phyloP scores from a whole-genome alignment of 192 early-diverging fungal species.

The Umbelopsis sp. region DNA sequence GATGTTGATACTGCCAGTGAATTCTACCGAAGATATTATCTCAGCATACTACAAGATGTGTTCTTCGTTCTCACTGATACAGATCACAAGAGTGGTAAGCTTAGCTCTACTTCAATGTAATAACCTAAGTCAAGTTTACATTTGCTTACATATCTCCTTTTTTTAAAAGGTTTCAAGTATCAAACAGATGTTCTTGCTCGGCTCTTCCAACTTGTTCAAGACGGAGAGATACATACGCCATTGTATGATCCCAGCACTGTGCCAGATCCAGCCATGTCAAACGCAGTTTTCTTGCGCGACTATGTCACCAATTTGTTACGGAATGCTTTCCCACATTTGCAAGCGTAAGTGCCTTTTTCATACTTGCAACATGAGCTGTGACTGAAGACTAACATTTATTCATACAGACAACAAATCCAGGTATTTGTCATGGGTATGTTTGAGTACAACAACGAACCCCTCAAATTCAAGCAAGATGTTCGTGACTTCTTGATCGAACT shows the following conservation, averaged over 20 bases:
- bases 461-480: conserved; percentile 90
- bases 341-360: conserved; percentile 5
- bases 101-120: too few relatives aligned
- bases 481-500: conserved; percentile 96
- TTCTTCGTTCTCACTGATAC: conserved; percentile 97
- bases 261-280: conserved; percentile 37
- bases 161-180: conserved; percentile 28
- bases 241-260: conserved; percentile 34
- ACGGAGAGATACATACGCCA: conserved; percentile 37
- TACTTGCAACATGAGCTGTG: neutral
- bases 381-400: conserved; percentile 12
- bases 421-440: conserved; percentile 88
- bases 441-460: conserved; percentile 76
- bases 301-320: conserved; percentile 26
- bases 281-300: conserved; percentile 28
- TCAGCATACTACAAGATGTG: conserved; percentile 92
- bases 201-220: conserved; percentile 33
- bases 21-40: conserved; percentile 93
- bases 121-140: too few relatives aligned
- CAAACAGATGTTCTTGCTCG: conserved; percentile 34
- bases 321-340: conserved; percentile 29
- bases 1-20: conserved; percentile 76
- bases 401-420: conserved; percentile 74
- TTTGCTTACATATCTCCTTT: neutral
- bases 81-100: conserved; percentile 92